Evolutionary conservation across 768 basidiomycete species (phyloP).

Genomic region (Ramaria rubella): DNA sequence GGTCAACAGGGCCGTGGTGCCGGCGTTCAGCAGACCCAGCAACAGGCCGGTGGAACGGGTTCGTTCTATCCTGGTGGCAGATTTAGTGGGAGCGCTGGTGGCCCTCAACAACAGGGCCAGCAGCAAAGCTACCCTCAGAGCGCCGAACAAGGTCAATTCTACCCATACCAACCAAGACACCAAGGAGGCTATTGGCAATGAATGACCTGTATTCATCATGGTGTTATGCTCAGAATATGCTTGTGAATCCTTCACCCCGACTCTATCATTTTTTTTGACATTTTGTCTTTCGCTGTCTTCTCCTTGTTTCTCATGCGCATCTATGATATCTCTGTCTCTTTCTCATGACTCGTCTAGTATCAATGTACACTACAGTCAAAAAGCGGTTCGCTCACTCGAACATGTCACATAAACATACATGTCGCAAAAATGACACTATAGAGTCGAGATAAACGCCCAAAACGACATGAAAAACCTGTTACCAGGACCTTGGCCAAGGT

Average conservation of each 20-base stretch:
- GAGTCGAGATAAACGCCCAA: too few relatives aligned
- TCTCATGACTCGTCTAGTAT: not conserved
- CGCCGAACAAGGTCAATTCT: slow-evolving; percentile 59
- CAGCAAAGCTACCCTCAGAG: slow-evolving; percentile 48
- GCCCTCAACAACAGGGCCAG: slow-evolving; percentile 40
- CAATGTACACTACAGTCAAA: slow-evolving; percentile 1
- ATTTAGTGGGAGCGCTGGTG: slow-evolving; percentile 42
- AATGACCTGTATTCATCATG: not conserved
- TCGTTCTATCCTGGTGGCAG: slow-evolving; percentile 28
- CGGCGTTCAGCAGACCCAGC: slow-evolving; percentile 36
- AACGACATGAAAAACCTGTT: too few relatives aligned
- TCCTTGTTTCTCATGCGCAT: slow-evolving; percentile 6
- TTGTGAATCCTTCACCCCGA: not conserved
- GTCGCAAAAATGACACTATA: too few relatives aligned
- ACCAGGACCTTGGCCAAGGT: too few relatives aligned
- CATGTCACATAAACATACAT: not conserved
- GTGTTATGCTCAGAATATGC: not conserved
- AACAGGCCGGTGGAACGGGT: slow-evolving; percentile 30
- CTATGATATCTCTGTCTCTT: not conserved
- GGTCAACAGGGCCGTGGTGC: slow-evolving; percentile 34
- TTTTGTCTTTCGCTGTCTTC: not conserved
- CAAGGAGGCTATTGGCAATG: slow-evolving; percentile 57
- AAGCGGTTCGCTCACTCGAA: not conserved
- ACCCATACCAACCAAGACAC: slow-evolving; percentile 64
- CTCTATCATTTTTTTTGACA: not conserved